Percentiles rank a stretch among this genome's conserved stretches.
These are phyloP conservation scores for Gnetum montanum DNA, from an alignment of 75 land plant species.

Conservation along the genomic window DNA sequence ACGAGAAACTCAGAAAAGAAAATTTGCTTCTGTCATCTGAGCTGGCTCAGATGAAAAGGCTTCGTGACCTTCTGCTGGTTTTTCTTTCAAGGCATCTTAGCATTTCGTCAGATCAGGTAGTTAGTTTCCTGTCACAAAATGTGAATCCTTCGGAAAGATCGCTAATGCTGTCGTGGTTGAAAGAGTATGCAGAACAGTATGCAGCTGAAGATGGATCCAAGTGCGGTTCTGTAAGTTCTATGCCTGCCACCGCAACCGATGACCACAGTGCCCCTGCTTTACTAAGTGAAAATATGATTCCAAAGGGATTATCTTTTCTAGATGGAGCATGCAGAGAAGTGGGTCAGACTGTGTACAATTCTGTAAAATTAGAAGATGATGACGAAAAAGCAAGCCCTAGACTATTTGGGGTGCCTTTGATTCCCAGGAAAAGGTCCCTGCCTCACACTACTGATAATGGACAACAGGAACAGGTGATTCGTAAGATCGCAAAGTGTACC, in stretches of 20 bases:
- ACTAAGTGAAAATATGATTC: background rate
- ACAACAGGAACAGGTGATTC: slow-evolving; percentile 4
- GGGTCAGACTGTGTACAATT: slow-evolving; percentile 4
- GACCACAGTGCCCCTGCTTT: background rate
- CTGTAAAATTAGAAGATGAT: slow-evolving; percentile 11
- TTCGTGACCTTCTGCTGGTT: slow-evolving; percentile 33
- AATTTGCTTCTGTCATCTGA: slow-evolving; percentile 42
- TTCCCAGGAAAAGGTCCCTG: slow-evolving; percentile 30
- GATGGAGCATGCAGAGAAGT: slow-evolving; percentile 11
- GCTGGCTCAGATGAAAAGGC: slow-evolving; percentile 46
- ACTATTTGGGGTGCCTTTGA: slow-evolving; percentile 46
- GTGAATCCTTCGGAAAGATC: background rate
- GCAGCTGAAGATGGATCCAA: slow-evolving; percentile 1
- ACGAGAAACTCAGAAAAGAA: slow-evolving; percentile 22
- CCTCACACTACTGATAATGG: slow-evolving; percentile 8
- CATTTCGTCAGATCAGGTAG: slow-evolving; percentile 5
- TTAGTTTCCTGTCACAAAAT: slow-evolving; percentile 2
- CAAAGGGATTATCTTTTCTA: slow-evolving; percentile 8
- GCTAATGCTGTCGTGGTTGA: slow-evolving; percentile 2
- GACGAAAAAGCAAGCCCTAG: slow-evolving; percentile 12
- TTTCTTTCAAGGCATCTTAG: slow-evolving; percentile 28
- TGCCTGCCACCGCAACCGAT: background rate
- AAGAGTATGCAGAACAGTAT: slow-evolving; percentile 5
- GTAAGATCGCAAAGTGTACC: slow-evolving; percentile 9
- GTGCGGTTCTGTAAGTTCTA: slow-evolving; percentile 4